Evolutionary conservation across 2,329 filamentous ascomycete species (phyloP), one percentile per base, ranked within the genome.

Genomic region (Mycocentrospora acerina): DNA sequence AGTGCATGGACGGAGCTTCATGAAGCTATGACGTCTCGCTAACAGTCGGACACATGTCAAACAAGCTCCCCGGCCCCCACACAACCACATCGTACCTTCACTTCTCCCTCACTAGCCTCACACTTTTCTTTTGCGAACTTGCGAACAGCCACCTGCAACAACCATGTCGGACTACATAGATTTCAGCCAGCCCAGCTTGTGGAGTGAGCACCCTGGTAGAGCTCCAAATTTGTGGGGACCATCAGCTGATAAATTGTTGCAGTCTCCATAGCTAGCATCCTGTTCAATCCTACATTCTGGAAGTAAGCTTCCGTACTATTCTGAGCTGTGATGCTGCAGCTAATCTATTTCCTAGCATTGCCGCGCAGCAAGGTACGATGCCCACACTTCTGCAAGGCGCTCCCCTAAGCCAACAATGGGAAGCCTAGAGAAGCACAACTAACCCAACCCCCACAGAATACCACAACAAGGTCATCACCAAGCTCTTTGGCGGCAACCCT

Each of bases 211-310:
- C n/a, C n/a, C n/a, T n/a, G n/a, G n/a, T 67, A 11, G 30, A 16
- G 19, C 12, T 22, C 19, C 5, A 9, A 22, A 22, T 22, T 5
- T 22, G 19, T 22, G 9, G 19, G 19, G 0, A 29, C 24, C 9
- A 13, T 27, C 40, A 42, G 17, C 33, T 32, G 16, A 24, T 19
- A 34, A n/a, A 40, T 34, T 19, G 27, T 14, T 27, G 26, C 47
- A 95, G 90, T 93, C 55, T 88, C 89, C 54, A 87, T 84, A 32
- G 78, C 76, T 39, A 80, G 87, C 36, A 95, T 98, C 71, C 79
- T 85, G 32, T 97, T 98, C 72, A 98, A 98, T 71, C 93, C 93
- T 15, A 85, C 93, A n/a, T 97, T 96, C 71, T 98, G 93, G 93
- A 98, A 98, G 90, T 95, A 78, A 76, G 44, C 48, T 29, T 26